These are phyloP conservation scores for Chenopodium berlandieri DNA, from an alignment of 148 eudicot species.

Conservation along the genomic window DNA sequence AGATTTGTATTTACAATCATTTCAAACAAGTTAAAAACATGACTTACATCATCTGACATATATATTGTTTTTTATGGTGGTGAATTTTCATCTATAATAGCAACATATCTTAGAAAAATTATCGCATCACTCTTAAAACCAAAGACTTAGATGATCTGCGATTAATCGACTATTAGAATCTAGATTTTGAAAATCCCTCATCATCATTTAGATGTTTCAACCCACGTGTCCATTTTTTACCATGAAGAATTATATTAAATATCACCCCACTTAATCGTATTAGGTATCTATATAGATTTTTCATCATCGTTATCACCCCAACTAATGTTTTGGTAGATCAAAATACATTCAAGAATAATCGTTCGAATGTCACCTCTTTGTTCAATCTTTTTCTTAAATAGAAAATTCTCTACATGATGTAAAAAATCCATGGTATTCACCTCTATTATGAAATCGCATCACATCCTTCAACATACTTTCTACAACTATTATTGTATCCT, in stretches of 20 bases:
- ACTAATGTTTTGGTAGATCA: background rate
- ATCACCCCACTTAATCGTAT: background rate
- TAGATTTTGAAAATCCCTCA: no score
- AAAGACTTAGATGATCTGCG: no score
- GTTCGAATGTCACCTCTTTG: background rate
- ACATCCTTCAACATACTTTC: background rate
- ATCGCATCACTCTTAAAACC: no score
- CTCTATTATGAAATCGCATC: background rate
- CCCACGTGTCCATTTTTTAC: background rate
- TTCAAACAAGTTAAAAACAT: no score
- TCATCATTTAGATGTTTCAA: no score
- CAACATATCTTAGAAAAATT: no score
- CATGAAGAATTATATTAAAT: background rate
- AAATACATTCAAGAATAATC: background rate
- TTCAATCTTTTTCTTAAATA: background rate
- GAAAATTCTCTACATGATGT: background rate
- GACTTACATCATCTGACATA: no score
- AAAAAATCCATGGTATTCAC: background rate
- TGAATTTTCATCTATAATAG: no score
- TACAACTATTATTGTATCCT: background rate
- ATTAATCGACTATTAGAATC: no score
- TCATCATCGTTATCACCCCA: background rate
- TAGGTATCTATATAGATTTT: background rate
- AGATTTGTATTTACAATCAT: no score
- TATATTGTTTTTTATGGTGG: no score